A percentile compares a stretch with the other conserved stretches of the same genome.
Evolutionary conservation across 2,329 filamentous ascomycete species (phyloP).

Genomic region (Cladosporium sp.): DNA sequence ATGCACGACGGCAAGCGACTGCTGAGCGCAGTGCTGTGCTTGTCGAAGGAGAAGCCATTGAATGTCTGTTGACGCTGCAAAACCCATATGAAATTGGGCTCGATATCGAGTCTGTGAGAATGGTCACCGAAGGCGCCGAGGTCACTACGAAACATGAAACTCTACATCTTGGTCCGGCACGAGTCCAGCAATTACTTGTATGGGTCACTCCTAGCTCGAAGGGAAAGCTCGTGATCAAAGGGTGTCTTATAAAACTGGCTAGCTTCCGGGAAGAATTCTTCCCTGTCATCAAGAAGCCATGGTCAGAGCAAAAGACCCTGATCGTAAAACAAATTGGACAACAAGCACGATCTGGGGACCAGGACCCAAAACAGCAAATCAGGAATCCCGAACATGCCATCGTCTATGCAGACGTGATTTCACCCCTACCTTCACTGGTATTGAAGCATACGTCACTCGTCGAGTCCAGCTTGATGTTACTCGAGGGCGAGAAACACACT

Average conservation of each 20-base stretch:
- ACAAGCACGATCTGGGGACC: slow-evolving; percentile 1
- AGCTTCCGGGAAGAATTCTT: slow-evolving; percentile 81
- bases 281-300: slow-evolving; percentile 73
- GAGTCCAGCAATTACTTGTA: slow-evolving; percentile 73
- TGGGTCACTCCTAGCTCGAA: slow-evolving; percentile 62
- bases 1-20: slow-evolving; percentile 60
- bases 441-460: slow-evolving; percentile 73
- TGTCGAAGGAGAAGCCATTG: slow-evolving; percentile 72
- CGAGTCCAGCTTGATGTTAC: slow-evolving; percentile 83
- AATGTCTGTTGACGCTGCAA: slow-evolving; percentile 79
- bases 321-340: slow-evolving; percentile 61
- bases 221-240: slow-evolving; percentile 69
- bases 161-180: slow-evolving; percentile 72
- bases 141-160: slow-evolving; percentile 65
- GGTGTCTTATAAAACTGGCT: slow-evolving; percentile 73
- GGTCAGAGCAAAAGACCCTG: slow-evolving; percentile 63
- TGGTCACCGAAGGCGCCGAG: slow-evolving; percentile 69
- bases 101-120: slow-evolving; percentile 74
- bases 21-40: slow-evolving; percentile 59
- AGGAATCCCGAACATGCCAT: slow-evolving; percentile 13
- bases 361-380: background rate
- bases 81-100: slow-evolving; percentile 94
- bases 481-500: slow-evolving; percentile 78
- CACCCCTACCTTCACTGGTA: slow-evolving; percentile 70
- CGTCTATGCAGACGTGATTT: slow-evolving; percentile 60